Evolutionary conservation across 495 filamentous ascomycete species (phyloP), one percentile per base, ranked within the genome.

Genomic region (Penicillium paxilli): DNA sequence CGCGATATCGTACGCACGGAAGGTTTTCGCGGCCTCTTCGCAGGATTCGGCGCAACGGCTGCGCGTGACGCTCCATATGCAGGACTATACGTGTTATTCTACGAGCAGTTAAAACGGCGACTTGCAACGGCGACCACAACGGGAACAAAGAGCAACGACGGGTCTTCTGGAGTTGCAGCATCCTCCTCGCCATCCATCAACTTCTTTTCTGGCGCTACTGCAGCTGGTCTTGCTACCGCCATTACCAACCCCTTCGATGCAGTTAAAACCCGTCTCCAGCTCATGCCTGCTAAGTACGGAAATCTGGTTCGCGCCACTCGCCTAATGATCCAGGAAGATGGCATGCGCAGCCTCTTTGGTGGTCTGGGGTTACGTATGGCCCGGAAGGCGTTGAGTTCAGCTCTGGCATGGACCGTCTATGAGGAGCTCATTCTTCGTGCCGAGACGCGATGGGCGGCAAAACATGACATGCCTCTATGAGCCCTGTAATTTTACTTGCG

Each of bases 241-340:
- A 79, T 96, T 46, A 96, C 94, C 19, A 98, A 98, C 70, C 94
- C 94, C 2, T 97, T 98, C 58, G 94, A 98, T 73, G 89, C 91
- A 4, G 83, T 98, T 68, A 98, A 98, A 80, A 98, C 94, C 14
- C 76, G 94, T 44, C 81, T 98, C 54, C 94, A 99, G 77, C 80
- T 99, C 16, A 85, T 92, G 74, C 94, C 94, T 20, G 80, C 74
- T 6, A 78, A 82, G 52, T 99, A 99, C 62, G 76, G 82, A 25
- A 98, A 97, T 62, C 91, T 96, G 88, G 63, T 89, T 53, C 82
- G 86, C 24, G 91, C 91, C 4, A 82, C 79, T 20, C 76, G 72
- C 57, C 69, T 84, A 52, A 95, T 99, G 89, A 69, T 98, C 5
- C 71, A 66, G 20, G 87, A 96, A 62, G 93, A 97, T 54, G 92